These are phyloP conservation scores for Geosmithia flava DNA, from an alignment of 2,329 filamentous ascomycete genomes.

Conservation along the genomic window DNA sequence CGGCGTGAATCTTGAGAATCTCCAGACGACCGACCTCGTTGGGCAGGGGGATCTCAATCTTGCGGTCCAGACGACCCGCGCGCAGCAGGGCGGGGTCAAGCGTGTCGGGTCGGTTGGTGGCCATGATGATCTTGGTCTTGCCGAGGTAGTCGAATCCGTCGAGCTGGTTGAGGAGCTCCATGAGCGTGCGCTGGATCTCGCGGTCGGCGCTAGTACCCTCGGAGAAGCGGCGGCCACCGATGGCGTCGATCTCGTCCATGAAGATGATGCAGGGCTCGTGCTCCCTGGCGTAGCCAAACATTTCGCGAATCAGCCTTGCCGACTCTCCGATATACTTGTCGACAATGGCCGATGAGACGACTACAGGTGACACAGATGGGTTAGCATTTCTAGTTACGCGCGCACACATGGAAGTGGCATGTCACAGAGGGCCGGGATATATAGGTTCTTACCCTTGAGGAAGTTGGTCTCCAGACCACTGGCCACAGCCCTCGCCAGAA, in stretches of 20 bases:
- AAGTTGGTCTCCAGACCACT: slow-evolving; percentile 98
- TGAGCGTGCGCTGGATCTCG: slow-evolving; percentile 94
- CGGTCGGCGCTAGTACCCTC: slow-evolving; percentile 96
- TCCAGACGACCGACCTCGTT: slow-evolving; percentile 95
- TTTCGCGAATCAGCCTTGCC: slow-evolving; percentile 90
- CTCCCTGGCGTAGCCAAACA: slow-evolving; percentile 99
- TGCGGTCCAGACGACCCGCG: slow-evolving; percentile 87
- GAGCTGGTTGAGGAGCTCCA: slow-evolving; percentile 97
- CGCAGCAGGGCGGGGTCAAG: slow-evolving; percentile 86
- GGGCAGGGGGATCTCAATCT: slow-evolving; percentile 94
- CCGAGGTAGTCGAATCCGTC: slow-evolving; percentile 98
- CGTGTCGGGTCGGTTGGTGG: slow-evolving; percentile 92
- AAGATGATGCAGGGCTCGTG: slow-evolving; percentile 99
- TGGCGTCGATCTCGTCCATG: slow-evolving; percentile 99
- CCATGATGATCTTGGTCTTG: slow-evolving; percentile 99
- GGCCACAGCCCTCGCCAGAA: slow-evolving; percentile 86
- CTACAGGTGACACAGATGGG: slow-evolving; percentile 30
- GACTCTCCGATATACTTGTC: slow-evolving; percentile 99
- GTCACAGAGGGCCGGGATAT: background rate
- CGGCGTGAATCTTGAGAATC: slow-evolving; percentile 95
- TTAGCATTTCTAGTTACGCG: background rate
- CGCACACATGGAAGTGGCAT: too few relatives aligned
- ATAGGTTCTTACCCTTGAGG: slow-evolving; percentile 60
- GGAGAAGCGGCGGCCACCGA: slow-evolving; percentile 90
- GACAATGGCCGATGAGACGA: slow-evolving; percentile 96